Evolutionary conservation across 495 filamentous ascomycete genomes (phyloP).

Genomic region (Lasiosphaeria hispida): DNA sequence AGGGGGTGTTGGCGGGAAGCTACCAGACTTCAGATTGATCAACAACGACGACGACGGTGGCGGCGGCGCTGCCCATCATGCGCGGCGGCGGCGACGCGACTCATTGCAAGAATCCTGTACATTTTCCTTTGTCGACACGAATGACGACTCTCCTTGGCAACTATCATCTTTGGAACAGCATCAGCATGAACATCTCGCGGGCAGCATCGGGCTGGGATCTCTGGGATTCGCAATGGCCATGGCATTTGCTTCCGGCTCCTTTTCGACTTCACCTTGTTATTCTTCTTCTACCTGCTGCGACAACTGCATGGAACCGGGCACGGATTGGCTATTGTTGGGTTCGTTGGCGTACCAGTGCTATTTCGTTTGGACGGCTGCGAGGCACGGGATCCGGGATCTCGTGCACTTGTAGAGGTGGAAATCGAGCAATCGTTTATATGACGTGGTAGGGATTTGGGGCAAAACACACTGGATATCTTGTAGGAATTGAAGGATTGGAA

Average conservation of each 20-base stretch:
- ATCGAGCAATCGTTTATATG: no score
- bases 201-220: constrained; percentile 9
- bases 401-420: background rate
- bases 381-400: constrained; percentile 3
- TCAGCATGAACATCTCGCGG: constrained; percentile 4
- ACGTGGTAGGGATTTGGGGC: no score
- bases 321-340: constrained; percentile 25
- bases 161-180: constrained; percentile 2
- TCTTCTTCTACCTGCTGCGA: constrained; percentile 9
- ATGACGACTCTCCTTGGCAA: constrained; percentile 11
- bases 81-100: constrained; percentile 3
- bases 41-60: constrained; percentile 1
- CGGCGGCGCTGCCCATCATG: background rate
- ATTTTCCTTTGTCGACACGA: constrained; percentile 28
- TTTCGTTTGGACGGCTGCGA: constrained; percentile 23
- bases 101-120: constrained; percentile 30
- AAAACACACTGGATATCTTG: no score
- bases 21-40: background rate
- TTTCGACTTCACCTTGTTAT: constrained; percentile 8
- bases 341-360: constrained; percentile 25
- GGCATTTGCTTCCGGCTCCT: constrained; percentile 19
- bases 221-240: constrained; percentile 15
- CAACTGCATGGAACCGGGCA: constrained; percentile 3
- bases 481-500: no score
- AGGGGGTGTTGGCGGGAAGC: constrained; percentile 7